These are phyloP conservation scores for Xylaria sp. DNA, from an alignment of 2,329 filamentous ascomycete species.

Conservation along the genomic window DNA sequence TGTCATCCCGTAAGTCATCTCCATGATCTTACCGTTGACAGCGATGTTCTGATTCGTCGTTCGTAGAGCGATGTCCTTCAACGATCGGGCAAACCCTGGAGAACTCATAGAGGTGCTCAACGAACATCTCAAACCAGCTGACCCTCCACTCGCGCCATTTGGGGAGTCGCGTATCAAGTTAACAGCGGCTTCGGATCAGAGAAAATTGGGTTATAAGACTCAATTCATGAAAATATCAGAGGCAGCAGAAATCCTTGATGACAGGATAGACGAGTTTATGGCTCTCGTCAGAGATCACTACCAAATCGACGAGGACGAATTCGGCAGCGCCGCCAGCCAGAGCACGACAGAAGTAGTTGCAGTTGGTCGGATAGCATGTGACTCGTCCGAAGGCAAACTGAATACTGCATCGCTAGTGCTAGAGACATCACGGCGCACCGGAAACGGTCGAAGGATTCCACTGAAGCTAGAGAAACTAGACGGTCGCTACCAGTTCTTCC, in stretches of 20 bases:
- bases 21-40: background rate
- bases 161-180: conserved; percentile 75
- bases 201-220: conserved; percentile 86
- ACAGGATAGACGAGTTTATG: conserved; percentile 87
- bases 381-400: conserved; percentile 77
- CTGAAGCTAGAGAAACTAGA: conserved; percentile 66
- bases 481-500: conserved; percentile 74
- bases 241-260: conserved; percentile 87
- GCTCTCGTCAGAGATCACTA: conserved; percentile 69
- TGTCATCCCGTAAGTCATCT: conserved; percentile 35
- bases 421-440: conserved; percentile 79
- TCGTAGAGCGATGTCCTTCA: conserved; percentile 58
- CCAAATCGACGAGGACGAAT: conserved; percentile 68
- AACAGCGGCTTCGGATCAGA: conserved; percentile 79
- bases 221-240: conserved; percentile 94
- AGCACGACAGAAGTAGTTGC: conserved; percentile 83
- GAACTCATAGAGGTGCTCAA: conserved; percentile 82
- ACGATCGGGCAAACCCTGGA: conserved; percentile 71
- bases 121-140: conserved; percentile 59
- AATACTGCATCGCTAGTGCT: conserved; percentile 81
- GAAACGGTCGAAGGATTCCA: conserved; percentile 75
- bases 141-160: conserved; percentile 66
- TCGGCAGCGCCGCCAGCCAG: conserved; percentile 81
- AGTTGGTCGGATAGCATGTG: conserved; percentile 85
- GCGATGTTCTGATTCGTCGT: conserved; percentile 10